Evolutionary conservation across 805 yeast genomes (phyloP).

Genomic region (Teunomyces cretensis): DNA sequence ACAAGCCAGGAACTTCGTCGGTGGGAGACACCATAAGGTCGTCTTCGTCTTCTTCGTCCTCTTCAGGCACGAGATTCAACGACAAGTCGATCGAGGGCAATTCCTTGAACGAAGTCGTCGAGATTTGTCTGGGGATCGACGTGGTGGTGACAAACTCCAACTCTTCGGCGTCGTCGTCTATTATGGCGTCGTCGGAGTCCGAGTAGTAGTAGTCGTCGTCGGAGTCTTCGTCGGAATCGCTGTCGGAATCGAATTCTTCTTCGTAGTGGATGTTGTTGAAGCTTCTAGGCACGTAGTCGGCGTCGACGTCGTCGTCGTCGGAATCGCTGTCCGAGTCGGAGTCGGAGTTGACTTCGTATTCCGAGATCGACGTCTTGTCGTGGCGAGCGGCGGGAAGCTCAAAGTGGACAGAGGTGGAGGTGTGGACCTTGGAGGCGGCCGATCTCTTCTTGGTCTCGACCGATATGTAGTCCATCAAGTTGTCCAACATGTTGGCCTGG

Average conservation of each 20-base stretch:
- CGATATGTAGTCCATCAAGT: conserved; percentile 53
- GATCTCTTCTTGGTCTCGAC: conserved; percentile 26
- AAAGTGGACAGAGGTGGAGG: conserved; percentile 12
- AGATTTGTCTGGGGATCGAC: background rate
- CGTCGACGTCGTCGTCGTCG: conserved; percentile 15
- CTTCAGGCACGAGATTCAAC: conserved; percentile 12
- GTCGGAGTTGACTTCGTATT: conserved; percentile 38
- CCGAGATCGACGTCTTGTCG: conserved; percentile 32
- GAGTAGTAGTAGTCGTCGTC: conserved; percentile 21
- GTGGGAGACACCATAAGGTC: conserved; percentile 1
- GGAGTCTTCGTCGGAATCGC: conserved; percentile 16
- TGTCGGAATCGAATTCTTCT: conserved; percentile 23
- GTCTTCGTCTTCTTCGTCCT: conserved; percentile 11
- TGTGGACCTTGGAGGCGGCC: conserved; percentile 7
- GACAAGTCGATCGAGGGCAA: conserved; percentile 20
- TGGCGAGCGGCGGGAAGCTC: conserved; percentile 15
- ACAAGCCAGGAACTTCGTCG: conserved; percentile 18
- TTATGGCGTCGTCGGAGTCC: conserved; percentile 12
- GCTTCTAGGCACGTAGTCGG: conserved; percentile 15
- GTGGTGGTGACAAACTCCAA: background rate
- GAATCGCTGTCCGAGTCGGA: conserved; percentile 25
- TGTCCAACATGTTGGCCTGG: conserved; percentile 72
- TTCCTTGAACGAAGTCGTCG: conserved; percentile 11
- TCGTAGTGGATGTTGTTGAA: conserved; percentile 5
- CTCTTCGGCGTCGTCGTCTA: background rate